Evolutionary conservation across 768 basidiomycete species (phyloP), one percentile per base, ranked within the genome.

Genomic region (Gymnopilus junonius): DNA sequence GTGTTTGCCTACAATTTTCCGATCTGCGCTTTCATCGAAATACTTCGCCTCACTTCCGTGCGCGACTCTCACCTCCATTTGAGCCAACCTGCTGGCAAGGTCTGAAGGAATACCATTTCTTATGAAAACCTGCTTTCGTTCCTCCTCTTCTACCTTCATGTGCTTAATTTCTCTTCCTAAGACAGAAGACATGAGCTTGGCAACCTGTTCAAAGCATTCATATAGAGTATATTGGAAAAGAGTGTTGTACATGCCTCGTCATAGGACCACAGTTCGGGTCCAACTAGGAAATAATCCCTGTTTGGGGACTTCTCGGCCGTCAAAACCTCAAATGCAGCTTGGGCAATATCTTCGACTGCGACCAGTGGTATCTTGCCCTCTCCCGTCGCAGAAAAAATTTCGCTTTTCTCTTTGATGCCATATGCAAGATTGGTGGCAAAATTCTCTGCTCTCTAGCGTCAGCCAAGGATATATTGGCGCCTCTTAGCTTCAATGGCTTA

Each of bases 211-310:
- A 25, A 27, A 20, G 17, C 40, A 20, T 3, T 42, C 17, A 42
- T 6, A 35, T 35, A 7, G 34, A 20, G 20, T 10, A 20, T 5
- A 42, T 6, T n/a, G 29, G 10, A 10, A 31, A n/a, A n/a, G 4
- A 4, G 14, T n/a, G 8, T n/a, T 51, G 12, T 32, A 56, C 62
- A 29, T 43, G 66, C 71, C 51, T 76, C 66, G 51, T 73, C 72
- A 53, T 75, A 74, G 15, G 71, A 65, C 2, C 71, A 59, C 10
- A 74, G 50, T 25, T 76, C 69, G 0, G 75, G 76, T 8, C 76
- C 76, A 27, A 76, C 56, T 17, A 77, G 57, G 17, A 67, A 59
- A 2, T 59, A 40, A 14, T 72, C 63, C 23, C 63, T 58, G 50
- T 64, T 58, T 21, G 40, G 35, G 27, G 55, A 56, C 21, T 67